A percentile compares a stretch with the other conserved stretches of the same genome.
Conservation (phyloP, 1,139 yeast genomes). For the Yamadazyma sp. region DNA sequence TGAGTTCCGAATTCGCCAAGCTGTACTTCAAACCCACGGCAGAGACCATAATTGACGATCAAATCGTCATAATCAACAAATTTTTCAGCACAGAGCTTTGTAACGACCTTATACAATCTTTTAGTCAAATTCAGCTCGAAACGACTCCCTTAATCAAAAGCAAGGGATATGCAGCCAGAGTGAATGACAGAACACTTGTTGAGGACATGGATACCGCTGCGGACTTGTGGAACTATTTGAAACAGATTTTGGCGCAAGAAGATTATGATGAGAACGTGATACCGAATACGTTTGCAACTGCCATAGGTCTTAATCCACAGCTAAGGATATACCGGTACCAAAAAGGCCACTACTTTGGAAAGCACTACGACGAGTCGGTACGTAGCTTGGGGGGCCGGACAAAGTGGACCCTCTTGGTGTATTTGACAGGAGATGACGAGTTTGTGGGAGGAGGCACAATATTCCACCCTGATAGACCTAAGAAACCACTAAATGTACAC, state of each 20-base stretch:
- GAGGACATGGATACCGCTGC: slow-evolving; percentile 41
- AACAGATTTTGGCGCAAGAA: slow-evolving; percentile 28
- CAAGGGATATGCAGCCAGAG: slow-evolving; percentile 58
- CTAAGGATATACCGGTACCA: slow-evolving; percentile 56
- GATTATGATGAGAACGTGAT: slow-evolving; percentile 32
- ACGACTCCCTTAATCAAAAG: slow-evolving; percentile 52
- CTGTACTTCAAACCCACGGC: slow-evolving; percentile 37
- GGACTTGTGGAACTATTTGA: slow-evolving; percentile 46
- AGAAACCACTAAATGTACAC: slow-evolving; percentile 35
- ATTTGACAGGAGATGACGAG: slow-evolving; percentile 58
- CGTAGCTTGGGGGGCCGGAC: slow-evolving; percentile 36
- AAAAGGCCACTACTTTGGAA: slow-evolving; percentile 61
- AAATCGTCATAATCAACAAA: slow-evolving; percentile 47
- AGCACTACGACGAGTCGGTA: slow-evolving; percentile 65
- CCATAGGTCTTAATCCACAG: slow-evolving; percentile 58
- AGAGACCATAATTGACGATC: slow-evolving; percentile 32
- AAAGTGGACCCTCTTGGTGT: slow-evolving; percentile 60
- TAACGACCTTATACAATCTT: slow-evolving; percentile 41
- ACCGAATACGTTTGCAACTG: slow-evolving; percentile 29
- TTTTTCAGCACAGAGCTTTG: slow-evolving; percentile 47
- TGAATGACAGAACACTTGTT: slow-evolving; percentile 52
- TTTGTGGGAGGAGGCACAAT: slow-evolving; percentile 65
- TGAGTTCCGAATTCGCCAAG: slow-evolving; percentile 20
- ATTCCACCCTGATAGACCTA: slow-evolving; percentile 39
- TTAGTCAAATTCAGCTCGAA: slow-evolving; percentile 36